Evolutionary conservation across 1,284 basidiomycete genomes (phyloP).

Genomic region (Rhodotorula sp.): DNA sequence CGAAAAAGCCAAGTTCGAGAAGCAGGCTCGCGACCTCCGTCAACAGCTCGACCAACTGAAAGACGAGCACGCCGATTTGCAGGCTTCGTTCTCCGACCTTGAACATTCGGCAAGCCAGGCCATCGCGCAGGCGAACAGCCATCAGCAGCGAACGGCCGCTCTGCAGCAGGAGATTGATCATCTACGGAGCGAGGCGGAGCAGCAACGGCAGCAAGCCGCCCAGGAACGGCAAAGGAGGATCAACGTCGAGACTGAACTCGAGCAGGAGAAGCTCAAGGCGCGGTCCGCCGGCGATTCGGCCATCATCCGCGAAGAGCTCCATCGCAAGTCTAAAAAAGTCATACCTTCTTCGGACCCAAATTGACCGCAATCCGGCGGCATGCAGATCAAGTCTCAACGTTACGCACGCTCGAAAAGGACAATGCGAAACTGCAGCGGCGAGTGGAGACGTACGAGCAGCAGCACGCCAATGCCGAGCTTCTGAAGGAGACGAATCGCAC

Average conservation of each 20-base stretch:
- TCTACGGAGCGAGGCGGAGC: conserved; percentile 10
- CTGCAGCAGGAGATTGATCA: conserved; percentile 27
- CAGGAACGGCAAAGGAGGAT: conserved; percentile 22
- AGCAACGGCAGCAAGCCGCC: neutral
- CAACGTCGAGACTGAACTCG: conserved; percentile 24
- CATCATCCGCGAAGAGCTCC: conserved; percentile 34
- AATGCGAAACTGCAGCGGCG: conserved; percentile 63
- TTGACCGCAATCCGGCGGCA: fast-evolving
- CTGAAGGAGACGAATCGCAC: conserved; percentile 69
- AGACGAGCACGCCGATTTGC: conserved; percentile 35
- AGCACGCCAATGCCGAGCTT: conserved; percentile 63
- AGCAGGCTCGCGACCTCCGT: conserved; percentile 25
- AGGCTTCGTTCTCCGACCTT: conserved; percentile 23
- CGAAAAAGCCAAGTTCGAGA: conserved; percentile 16
- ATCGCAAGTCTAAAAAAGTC: conserved; percentile 13
- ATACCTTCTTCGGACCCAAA: neutral
- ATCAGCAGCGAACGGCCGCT: conserved; percentile 18
- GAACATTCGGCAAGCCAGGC: conserved; percentile 34
- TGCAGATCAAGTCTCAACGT: conserved; percentile 51
- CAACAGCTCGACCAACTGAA: conserved; percentile 19
- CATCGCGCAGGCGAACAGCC: conserved; percentile 20
- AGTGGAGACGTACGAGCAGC: conserved; percentile 57
- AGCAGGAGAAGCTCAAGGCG: conserved; percentile 20
- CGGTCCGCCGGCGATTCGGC: conserved; percentile 20
- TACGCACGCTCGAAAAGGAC: conserved; percentile 62